A percentile compares a stretch with the other conserved stretches of the same genome.
These are phyloP conservation scores for Pulchroboletus neoregius DNA, from an alignment of 1,284 basidiomycete genomes.

Conservation along the genomic window DNA sequence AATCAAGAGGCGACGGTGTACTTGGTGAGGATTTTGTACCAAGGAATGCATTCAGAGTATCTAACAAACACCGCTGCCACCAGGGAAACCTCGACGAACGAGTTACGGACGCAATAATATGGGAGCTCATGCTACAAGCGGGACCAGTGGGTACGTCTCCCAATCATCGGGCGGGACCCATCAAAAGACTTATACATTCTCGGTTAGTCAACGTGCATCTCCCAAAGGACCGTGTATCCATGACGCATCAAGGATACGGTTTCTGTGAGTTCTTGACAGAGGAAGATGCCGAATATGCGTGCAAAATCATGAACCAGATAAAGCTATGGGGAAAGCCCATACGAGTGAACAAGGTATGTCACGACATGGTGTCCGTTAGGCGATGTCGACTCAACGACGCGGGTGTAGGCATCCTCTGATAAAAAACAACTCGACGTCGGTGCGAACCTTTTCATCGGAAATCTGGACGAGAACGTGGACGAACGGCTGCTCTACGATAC, in stretches of 20 bases:
- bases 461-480: conserved; percentile 91
- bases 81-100: conserved; percentile 97
- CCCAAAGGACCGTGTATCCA: conserved; percentile 99
- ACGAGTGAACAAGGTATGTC: conserved; percentile 52
- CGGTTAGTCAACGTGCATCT: conserved; percentile 89
- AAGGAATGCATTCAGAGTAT: not conserved
- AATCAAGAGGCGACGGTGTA: conserved; percentile 96
- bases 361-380: not conserved
- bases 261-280: conserved; percentile 99
- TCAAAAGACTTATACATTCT: conserved; percentile 8
- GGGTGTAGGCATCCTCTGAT: conserved; percentile 33
- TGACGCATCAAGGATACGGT: conserved; percentile 97
- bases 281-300: conserved; percentile 98
- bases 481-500: conserved; percentile 92
- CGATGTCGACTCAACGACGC: not conserved
- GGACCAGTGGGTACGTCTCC: conserved; percentile 84
- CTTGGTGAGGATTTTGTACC: conserved; percentile 51
- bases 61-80: not conserved
- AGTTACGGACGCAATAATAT: conserved; percentile 89
- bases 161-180: not conserved
- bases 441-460: conserved; percentile 95
- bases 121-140: conserved; percentile 99
- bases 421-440: conserved; percentile 98
- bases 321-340: conserved; percentile 99
- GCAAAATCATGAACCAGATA: conserved; percentile 95